Percentiles rank a stretch among this genome's conserved stretches.
These are phyloP conservation scores for Entamoeba dispar DNA, from an alignment of 208 protist species.

Conservation along the genomic window DNA sequence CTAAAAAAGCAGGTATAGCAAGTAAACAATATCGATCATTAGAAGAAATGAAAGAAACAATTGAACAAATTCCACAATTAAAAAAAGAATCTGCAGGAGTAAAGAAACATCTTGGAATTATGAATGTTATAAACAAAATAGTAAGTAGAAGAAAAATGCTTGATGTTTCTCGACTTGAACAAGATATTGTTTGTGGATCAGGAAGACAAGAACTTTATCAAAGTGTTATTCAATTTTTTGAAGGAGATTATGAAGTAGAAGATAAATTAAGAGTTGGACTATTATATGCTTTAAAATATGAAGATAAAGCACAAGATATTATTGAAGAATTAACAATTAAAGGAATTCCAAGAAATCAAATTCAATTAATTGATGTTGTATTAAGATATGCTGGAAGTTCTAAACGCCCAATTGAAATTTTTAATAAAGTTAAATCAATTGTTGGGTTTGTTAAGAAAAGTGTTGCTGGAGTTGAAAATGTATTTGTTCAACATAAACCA, in stretches of 20 bases:
- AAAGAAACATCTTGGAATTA: neutral
- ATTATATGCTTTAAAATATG: neutral
- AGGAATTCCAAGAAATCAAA: neutral
- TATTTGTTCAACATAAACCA: neutral
- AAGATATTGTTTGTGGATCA: neutral
- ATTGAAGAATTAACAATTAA: neutral
- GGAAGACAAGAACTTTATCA: neutral
- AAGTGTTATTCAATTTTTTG: neutral
- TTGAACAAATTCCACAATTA: neutral
- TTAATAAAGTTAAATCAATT: neutral
- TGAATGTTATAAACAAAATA: neutral
- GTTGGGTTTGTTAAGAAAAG: neutral
- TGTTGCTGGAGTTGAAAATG: neutral
- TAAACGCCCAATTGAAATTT: neutral
- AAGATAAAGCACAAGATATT: neutral
- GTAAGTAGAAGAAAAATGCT: neutral
- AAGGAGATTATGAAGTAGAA: neutral
- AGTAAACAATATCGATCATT: neutral
- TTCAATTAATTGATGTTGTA: neutral
- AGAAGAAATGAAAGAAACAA: neutral
- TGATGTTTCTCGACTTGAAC: neutral
- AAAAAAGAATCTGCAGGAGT: neutral
- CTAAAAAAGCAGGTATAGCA: neutral
- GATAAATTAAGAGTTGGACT: neutral
- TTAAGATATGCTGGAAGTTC: neutral